phyloP scores from a whole-genome alignment of 495 filamentous ascomycete species.

The Melanomma pulvis-pyrius region DNA sequence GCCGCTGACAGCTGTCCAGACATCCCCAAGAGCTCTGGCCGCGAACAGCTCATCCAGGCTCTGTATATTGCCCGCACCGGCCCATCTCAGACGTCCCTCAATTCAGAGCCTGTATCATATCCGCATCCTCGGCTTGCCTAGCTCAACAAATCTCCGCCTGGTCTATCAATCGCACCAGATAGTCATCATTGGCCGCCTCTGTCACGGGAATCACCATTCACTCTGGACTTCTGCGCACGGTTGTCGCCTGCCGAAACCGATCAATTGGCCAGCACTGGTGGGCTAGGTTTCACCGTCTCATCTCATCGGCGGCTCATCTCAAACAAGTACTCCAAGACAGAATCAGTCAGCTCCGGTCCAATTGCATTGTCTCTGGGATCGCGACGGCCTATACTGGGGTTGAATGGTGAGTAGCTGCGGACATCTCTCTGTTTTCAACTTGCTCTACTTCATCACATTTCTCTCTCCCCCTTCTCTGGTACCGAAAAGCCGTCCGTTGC shows the following conservation, averaged over 20 bases:
- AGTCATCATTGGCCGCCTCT: constrained; percentile 10
- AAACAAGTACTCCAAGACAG: background rate
- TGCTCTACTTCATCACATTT: background rate
- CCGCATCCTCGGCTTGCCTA: constrained; percentile 22
- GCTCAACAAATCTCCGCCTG: constrained; percentile 35
- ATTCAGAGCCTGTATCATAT: constrained; percentile 27
- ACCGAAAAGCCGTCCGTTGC: background rate
- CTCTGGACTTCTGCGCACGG: constrained; percentile 26
- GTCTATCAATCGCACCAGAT: constrained; percentile 15
- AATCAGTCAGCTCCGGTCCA: constrained; percentile 12
- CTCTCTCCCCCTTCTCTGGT: background rate
- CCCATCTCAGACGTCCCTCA: background rate
- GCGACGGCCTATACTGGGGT: constrained; percentile 12
- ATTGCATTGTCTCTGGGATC: constrained; percentile 19
- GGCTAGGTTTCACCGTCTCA: constrained; percentile 27
- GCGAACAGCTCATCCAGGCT: constrained; percentile 13
- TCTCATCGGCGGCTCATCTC: constrained; percentile 21
- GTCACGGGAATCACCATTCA: constrained; percentile 35
- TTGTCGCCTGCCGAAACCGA: constrained; percentile 15
- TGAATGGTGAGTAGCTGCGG: constrained; percentile 26
- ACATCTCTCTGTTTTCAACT: background rate
- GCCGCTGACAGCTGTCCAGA: constrained; percentile 32
- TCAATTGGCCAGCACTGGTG: constrained; percentile 31
- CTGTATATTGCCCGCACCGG: constrained; percentile 23
- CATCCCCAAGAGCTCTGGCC: constrained; percentile 18